Base-by-base conservation (phyloP, 2,329 filamentous ascomycete species). In the Seiridium unicorne region DNA sequence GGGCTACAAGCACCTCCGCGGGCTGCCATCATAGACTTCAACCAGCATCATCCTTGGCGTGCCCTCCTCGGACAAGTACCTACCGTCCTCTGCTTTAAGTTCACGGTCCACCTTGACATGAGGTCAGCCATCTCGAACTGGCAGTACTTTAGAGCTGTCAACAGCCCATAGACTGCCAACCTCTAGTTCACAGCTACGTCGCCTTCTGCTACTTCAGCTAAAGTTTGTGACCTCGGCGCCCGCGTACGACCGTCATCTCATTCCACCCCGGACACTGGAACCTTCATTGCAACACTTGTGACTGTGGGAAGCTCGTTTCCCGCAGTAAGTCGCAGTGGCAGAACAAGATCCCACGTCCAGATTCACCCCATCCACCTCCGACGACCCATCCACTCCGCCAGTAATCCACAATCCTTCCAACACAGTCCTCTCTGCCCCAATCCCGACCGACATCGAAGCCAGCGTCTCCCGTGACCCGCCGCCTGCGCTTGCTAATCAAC, bases 251-350 rank as follows among this genome's bases (percentile, higher is more conserved):
- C 31, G 31, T 31, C 31, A 57, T 46, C 31, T 35, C 8, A 11
- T 26, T n/a, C 18, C 31, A 31, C 9, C 32, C 31, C 44, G 44
- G 54, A n/a, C 32, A 13, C 31, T 48, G 31, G 40, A 36, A 57
- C 42, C 46, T 42, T 26, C 47, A 18, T 26, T 34, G 34, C 26
- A 58, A 49, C 55, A 47, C 65, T 64, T 55, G 49, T 67, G 61
- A 66, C 68, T 71, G 77, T 74, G 76, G 79, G 75, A 76, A 72
- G 63, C 38, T 54, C 32, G 42, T 58, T 44, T 77, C 77, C 82
- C 80, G 78, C 79, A 77, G 69, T 68, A 64, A 55, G 78, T 86
- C 87, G 88, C 87, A 83, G 89, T 91, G 89, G 89, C 89, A 84
- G 84, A 89, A 85, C 84, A 86, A 81, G 80, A 72, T 74, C 79